These are phyloP conservation scores for Casuarina cunninghamiana DNA, from an alignment of 306 rosid genomes.

Conservation along the genomic window DNA sequence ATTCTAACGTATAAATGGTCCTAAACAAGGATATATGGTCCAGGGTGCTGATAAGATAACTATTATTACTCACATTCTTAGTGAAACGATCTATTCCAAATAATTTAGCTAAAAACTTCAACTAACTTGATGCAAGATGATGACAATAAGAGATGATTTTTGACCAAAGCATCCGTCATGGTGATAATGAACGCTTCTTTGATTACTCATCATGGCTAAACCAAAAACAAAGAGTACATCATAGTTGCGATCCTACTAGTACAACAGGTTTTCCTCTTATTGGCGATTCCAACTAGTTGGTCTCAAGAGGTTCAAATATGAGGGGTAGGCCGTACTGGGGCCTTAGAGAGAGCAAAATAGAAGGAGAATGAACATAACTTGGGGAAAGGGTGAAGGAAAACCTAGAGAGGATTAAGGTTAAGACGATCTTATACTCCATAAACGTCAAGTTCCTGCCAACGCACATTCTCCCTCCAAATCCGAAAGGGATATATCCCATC, in stretches of 20 bases:
- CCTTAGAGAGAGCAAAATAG: conserved; percentile 63
- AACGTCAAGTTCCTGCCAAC: conserved; percentile 74
- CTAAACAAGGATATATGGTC: too few relatives aligned
- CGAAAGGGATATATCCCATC: conserved; percentile 91
- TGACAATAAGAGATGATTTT: too few relatives aligned
- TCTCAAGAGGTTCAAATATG: conserved; percentile 41
- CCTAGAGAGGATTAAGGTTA: conserved; percentile 61
- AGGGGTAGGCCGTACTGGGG: conserved; percentile 69
- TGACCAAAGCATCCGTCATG: too few relatives aligned
- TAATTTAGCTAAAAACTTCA: too few relatives aligned
- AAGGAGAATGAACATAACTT: conserved; percentile 57
- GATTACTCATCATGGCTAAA: too few relatives aligned
- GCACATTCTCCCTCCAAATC: conserved; percentile 89
- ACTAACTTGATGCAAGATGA: too few relatives aligned
- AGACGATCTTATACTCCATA: conserved; percentile 76
- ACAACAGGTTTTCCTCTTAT: neutral
- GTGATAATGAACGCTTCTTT: too few relatives aligned
- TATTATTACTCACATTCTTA: too few relatives aligned
- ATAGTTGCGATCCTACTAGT: neutral
- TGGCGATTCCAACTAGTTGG: neutral
- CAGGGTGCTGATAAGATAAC: too few relatives aligned
- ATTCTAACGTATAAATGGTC: neutral
- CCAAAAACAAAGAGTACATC: neutral
- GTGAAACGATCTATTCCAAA: too few relatives aligned
- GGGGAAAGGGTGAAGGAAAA: conserved; percentile 67